Percentiles rank a stretch among this genome's conserved stretches.
phyloP scores from a whole-genome alignment of 2,329 filamentous ascomycete species.

The Neofusicoccum ribis region DNA sequence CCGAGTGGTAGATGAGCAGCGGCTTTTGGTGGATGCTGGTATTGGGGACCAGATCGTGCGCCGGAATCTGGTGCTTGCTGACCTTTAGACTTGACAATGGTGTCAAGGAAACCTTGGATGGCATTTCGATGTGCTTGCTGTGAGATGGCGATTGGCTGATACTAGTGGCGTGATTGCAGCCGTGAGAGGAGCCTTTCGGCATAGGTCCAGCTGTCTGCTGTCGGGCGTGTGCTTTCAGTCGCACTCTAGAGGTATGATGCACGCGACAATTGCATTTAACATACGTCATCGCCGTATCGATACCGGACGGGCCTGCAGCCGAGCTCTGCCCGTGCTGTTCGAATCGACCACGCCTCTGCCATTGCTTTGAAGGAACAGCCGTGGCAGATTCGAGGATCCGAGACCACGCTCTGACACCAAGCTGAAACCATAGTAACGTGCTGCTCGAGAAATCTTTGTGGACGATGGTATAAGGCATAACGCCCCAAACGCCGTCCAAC shows the following conservation, averaged over 20 bases:
- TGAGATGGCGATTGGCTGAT: neutral
- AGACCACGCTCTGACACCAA: neutral
- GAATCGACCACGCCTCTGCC: neutral
- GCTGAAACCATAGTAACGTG: neutral
- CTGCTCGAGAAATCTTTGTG: neutral
- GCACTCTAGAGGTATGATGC: neutral
- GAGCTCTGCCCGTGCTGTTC: neutral
- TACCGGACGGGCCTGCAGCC: conserved; percentile 2
- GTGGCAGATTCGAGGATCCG: neutral
- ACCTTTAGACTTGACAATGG: conserved; percentile 55
- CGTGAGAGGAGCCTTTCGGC: neutral
- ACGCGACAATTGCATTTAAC: neutral
- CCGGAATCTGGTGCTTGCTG: conserved; percentile 60
- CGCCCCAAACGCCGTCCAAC: conserved; percentile 24
- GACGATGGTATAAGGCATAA: conserved; percentile 24
- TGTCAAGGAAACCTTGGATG: conserved; percentile 33
- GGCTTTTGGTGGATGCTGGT: conserved; percentile 64
- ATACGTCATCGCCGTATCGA: conserved; percentile 18
- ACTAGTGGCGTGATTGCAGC: neutral
- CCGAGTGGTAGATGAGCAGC: conserved; percentile 65
- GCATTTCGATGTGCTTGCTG: neutral
- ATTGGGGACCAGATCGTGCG: conserved; percentile 61
- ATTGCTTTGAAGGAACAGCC: no score
- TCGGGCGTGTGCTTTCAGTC: neutral
- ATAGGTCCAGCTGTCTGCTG: neutral